Conservation (phyloP, 345 rosid genomes). For the Theobroma cacao region DNA sequence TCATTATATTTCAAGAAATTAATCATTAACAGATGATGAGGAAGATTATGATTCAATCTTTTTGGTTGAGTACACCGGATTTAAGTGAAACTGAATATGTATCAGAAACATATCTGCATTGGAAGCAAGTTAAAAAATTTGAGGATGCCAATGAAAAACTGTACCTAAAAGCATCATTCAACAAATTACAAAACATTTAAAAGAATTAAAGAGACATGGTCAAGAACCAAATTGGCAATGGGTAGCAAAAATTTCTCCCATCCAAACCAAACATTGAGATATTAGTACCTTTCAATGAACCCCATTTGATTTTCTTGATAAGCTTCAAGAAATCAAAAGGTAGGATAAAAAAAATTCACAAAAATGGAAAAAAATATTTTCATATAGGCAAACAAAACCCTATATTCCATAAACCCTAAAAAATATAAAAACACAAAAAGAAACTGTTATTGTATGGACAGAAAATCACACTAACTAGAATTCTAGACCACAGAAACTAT, state of each 20-base stretch:
- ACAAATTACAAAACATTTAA: not conserved
- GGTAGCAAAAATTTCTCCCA: not conserved
- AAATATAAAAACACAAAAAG: not conserved
- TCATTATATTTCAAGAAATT: not conserved
- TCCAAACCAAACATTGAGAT: not conserved
- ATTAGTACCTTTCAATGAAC: not conserved
- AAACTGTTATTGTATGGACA: not conserved
- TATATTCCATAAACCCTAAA: constrained; percentile 13
- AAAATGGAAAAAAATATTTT: not conserved
- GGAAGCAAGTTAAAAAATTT: not conserved
- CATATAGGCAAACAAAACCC: constrained; percentile 11
- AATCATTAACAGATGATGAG: not conserved
- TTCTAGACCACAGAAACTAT: not conserved
- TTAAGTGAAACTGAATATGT: not conserved
- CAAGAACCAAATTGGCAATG: not conserved
- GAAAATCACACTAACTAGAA: not conserved
- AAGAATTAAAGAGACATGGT: not conserved
- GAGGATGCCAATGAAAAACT: not conserved
- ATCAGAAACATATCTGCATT: not conserved
- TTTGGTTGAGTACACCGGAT: not conserved
- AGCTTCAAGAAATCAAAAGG: not conserved
- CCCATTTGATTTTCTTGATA: not conserved
- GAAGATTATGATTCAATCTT: not conserved
- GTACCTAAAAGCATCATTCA: not conserved
- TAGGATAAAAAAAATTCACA: not conserved